Conservation (phyloP, 306 rosid genomes). For the Benincasa hispida region DNA sequence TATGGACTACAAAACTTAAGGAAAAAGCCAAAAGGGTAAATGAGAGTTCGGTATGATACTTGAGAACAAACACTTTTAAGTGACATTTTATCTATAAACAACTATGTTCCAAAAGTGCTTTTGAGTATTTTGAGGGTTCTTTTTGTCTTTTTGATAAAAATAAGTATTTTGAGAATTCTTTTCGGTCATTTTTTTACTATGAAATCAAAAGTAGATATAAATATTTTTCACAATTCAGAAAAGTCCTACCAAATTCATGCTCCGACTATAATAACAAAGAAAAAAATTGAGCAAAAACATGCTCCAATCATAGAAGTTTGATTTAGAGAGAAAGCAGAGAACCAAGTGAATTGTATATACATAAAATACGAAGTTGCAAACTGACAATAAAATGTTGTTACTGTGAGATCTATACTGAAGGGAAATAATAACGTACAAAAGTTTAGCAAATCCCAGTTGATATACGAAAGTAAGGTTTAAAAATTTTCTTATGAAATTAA, state of each 20-base stretch:
- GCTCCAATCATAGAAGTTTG: neutral
- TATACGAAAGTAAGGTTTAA: neutral
- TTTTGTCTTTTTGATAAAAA: too few relatives aligned
- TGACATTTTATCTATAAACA: neutral
- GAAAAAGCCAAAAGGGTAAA: neutral
- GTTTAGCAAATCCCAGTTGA: neutral
- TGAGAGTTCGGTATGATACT: neutral
- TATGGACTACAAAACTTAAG: neutral
- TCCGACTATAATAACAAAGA: neutral
- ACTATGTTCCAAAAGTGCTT: neutral
- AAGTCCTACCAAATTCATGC: neutral
- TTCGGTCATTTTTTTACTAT: neutral
- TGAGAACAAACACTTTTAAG: neutral
- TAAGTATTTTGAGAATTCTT: neutral
- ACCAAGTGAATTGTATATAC: neutral
- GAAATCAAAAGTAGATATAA: neutral
- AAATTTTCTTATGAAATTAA: neutral
- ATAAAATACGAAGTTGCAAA: neutral
- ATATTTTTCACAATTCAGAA: neutral
- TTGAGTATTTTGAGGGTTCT: neutral
- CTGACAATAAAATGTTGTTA: neutral
- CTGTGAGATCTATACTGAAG: neutral
- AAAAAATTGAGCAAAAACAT: neutral
- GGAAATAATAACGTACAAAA: neutral
- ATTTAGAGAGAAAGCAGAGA: neutral